Conservation (phyloP, 202 grass and related monocot genomes). For the Musa balbisiana region DNA sequence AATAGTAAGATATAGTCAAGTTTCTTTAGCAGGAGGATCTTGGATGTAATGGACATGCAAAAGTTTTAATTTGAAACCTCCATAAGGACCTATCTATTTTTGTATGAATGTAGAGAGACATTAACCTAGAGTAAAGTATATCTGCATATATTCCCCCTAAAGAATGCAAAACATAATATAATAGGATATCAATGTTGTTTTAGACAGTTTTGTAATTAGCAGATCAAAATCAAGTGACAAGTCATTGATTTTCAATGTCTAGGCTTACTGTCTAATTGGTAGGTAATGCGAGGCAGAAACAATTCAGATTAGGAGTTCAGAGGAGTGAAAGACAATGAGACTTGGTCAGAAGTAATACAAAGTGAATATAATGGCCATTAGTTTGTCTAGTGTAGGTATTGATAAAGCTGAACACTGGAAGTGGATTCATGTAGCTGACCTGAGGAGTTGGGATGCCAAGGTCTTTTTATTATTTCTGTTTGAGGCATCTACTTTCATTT, state of each 20-base stretch:
- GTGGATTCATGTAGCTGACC: not conserved
- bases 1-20: not conserved
- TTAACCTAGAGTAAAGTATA: not conserved
- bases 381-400: not conserved
- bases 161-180: not conserved
- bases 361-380: not conserved
- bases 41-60: not conserved
- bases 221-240: not conserved
- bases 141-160: not conserved
- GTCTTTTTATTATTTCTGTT: not conserved
- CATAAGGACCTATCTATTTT: not conserved
- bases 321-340: not conserved
- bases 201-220: too few species aligned
- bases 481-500: not conserved
- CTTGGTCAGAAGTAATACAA: not conserved
- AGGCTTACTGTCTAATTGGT: not conserved
- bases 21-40: not conserved
- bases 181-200: not conserved
- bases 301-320: not conserved
- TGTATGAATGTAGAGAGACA: not conserved
- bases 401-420: not conserved
- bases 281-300: not conserved
- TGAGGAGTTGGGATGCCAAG: not conserved
- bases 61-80: not conserved
- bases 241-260: not conserved